Base-by-base conservation (phyloP, 2,329 filamentous ascomycete genomes). In the Aureobasidium sp. region DNA sequence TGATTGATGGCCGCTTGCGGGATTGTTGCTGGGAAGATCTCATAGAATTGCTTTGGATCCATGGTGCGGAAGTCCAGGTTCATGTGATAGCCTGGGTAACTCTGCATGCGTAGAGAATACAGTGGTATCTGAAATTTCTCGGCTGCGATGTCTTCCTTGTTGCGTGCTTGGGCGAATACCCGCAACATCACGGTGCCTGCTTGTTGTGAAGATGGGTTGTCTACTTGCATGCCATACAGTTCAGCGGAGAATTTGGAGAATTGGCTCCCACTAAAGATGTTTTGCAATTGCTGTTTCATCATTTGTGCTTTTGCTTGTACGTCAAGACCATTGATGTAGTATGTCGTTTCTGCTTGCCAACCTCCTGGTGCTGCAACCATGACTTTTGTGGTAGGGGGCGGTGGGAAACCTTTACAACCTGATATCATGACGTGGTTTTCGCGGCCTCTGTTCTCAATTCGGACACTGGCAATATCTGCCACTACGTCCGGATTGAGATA, bases 401-500 rank as follows among this genome's bases (percentile, higher is more conserved):
- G 79, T 0, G 78, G 74, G 2, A 71, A 70, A 9, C 74, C 76
- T 55, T 73, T 72, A 23, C 80, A 72, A 20, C 79, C 78, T 27
- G 73, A 73, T 13, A 84, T 61, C 2, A 77, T 76, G 1, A 84
- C 79, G 7, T 80, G 76, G 65, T 84, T 77, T 20, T 71, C 70
- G 1, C 29, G 42, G 23, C 75, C 77, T 5, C 80, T 62, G 59
- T 85, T 77, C 51, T 82, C 77, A 64, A 86, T 81, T 62, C 74
- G 77, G 41, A 84, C 71, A n/a, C 77, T 72, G 51, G 77, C 72
- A 15, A 85, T 71, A 15, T 81, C 67, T 0, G 82, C 82, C 0
- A 79, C 82, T 34, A 84, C 82, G 64, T 84, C 82, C 0, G 78
- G 80, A 70, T 84, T 84, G 74, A 77, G 82, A 68, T 85, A 85